These are phyloP conservation scores for Diutina sp. DNA, from an alignment of 1,139 yeast genomes.

Conservation along the genomic window DNA sequence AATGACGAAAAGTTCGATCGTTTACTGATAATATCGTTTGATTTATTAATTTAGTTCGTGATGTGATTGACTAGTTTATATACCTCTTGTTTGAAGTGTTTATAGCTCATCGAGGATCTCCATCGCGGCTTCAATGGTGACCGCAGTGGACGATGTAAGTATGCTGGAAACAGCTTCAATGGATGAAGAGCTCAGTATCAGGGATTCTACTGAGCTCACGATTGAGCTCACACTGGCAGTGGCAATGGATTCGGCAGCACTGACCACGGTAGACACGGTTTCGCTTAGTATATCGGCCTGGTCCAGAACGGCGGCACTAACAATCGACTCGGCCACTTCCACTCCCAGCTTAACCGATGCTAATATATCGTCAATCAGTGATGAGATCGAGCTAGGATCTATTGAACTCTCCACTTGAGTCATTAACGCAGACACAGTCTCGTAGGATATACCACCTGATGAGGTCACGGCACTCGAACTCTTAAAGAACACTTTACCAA, in stretches of 20 bases:
- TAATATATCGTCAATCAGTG: background rate
- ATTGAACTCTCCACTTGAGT: background rate
- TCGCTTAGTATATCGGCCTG: background rate
- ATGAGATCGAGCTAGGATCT: background rate
- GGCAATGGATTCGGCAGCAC: background rate
- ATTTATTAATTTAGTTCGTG: too few relatives aligned
- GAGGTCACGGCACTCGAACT: background rate
- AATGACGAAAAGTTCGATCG: too few relatives aligned
- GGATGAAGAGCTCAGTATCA: background rate
- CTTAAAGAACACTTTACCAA: background rate
- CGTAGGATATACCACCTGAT: background rate
- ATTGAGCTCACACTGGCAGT: background rate
- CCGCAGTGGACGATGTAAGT: background rate
- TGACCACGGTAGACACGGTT: too few relatives aligned
- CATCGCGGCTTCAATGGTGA: background rate
- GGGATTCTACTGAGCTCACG: background rate
- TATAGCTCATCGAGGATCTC: background rate
- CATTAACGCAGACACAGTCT: background rate
- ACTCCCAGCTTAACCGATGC: background rate
- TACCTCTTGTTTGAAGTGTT: background rate
- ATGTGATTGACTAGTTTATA: too few relatives aligned
- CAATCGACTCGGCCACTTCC: background rate
- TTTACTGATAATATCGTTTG: too few relatives aligned
- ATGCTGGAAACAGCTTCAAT: background rate
- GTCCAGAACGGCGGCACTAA: background rate